These are phyloP conservation scores for Senna siamea DNA, from an alignment of 306 rosid genomes.

Conservation along the genomic window DNA sequence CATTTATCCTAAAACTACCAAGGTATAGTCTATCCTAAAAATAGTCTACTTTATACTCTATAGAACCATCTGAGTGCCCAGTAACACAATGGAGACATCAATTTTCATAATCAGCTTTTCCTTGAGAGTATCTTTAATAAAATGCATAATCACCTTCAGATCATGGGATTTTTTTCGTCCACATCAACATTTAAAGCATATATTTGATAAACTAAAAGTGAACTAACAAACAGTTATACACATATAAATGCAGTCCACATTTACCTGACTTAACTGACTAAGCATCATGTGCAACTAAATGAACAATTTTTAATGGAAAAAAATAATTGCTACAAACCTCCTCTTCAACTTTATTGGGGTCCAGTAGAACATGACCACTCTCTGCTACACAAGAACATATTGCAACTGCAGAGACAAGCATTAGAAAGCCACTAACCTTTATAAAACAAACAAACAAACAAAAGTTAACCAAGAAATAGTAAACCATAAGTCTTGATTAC, in stretches of 20 bases:
- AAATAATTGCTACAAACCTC: slow-evolving; percentile 56
- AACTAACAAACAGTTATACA: background rate
- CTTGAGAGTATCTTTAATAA: background rate
- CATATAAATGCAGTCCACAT: background rate
- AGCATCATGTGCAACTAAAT: slow-evolving; percentile 8
- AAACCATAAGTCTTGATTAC: slow-evolving; percentile 50
- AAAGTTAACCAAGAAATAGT: slow-evolving; percentile 33
- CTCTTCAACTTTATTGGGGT: slow-evolving; percentile 91
- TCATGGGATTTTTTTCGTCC: background rate
- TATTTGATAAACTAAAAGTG: background rate
- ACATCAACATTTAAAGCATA: background rate
- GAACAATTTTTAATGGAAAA: slow-evolving; percentile 8
- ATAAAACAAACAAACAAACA: slow-evolving; percentile 29
- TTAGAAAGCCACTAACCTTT: slow-evolving; percentile 34
- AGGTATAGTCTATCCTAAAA: background rate
- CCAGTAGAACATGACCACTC: slow-evolving; percentile 66
- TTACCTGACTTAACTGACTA: slow-evolving; percentile 15
- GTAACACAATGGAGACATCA: background rate
- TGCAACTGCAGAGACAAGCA: slow-evolving; percentile 68
- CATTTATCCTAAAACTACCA: background rate
- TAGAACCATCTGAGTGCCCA: background rate
- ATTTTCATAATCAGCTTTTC: background rate
- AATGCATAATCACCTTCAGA: background rate
- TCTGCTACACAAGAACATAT: slow-evolving; percentile 84
- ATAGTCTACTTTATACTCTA: too few relatives aligned